Percentiles rank a stretch among this genome's conserved stretches.
These are phyloP conservation scores for Aphanomyces cochlioides DNA, from an alignment of 352 stramenopile genomes.

Conservation along the genomic window DNA sequence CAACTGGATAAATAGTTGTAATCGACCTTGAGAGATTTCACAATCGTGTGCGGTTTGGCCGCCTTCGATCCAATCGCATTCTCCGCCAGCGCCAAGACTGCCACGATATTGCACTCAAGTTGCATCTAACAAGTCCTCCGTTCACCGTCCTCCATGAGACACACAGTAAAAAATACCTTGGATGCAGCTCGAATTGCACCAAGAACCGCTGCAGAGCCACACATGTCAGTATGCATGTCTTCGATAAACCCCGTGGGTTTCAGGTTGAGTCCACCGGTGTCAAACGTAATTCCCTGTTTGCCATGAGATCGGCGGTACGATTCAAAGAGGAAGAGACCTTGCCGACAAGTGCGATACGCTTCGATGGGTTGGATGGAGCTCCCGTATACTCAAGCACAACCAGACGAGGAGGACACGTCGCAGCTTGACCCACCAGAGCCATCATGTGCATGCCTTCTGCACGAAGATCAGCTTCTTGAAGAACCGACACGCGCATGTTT, in stretches of 20 bases:
- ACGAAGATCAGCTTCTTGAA: conserved; percentile 73
- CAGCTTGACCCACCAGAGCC: conserved; percentile 70
- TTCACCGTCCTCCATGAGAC: neutral
- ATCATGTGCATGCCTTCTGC: conserved; percentile 85
- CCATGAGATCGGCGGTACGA: neutral
- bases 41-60: conserved; percentile 82
- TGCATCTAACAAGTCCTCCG: conserved; percentile 34
- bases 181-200: conserved; percentile 70
- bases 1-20: neutral
- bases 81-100: conserved; percentile 69
- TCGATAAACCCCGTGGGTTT: conserved; percentile 90
- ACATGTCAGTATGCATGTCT: conserved; percentile 92
- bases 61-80: conserved; percentile 85
- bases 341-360: conserved; percentile 84
- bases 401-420: conserved; percentile 64
- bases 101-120: conserved; percentile 80
- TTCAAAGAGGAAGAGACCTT: conserved; percentile 46
- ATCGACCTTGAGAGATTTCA: conserved; percentile 78
- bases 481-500: conserved; percentile 73
- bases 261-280: conserved; percentile 93
- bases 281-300: conserved; percentile 84
- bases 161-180: conserved; percentile 14
- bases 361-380: conserved; percentile 50
- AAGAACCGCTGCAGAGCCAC: conserved; percentile 82
- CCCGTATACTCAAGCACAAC: conserved; percentile 81